Evolutionary conservation across 1,284 basidiomycete genomes (phyloP).

Genomic region (Tilletia indica): DNA sequence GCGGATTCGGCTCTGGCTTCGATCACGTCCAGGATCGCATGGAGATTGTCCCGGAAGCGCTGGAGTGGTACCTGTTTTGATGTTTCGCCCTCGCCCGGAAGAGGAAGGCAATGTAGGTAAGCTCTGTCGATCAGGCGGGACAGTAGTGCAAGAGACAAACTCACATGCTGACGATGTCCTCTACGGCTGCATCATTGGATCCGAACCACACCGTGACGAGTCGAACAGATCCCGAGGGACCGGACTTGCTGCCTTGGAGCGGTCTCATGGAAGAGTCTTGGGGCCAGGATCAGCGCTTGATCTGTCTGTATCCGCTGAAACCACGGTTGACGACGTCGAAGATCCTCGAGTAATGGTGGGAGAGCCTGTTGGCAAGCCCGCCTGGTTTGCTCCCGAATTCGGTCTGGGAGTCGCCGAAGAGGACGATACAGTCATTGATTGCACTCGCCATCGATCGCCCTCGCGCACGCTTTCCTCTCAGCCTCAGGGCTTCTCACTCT

Average conservation of each 20-base stretch:
- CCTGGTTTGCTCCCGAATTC: constrained; percentile 11
- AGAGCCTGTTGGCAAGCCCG: constrained; percentile 1
- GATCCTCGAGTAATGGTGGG: constrained; percentile 4
- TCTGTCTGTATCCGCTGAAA: constrained; percentile 14
- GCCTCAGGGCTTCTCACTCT: too few relatives aligned
- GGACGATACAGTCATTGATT: constrained; percentile 1
- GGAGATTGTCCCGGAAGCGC: constrained; percentile 4
- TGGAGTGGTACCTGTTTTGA: constrained; percentile 2
- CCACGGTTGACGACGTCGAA: constrained; percentile 14
- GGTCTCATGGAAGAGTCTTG: background rate
- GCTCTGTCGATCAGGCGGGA: background rate
- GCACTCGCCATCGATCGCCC: background rate
- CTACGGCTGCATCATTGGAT: constrained; percentile 8
- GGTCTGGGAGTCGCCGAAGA: constrained; percentile 14
- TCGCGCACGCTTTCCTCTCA: too few relatives aligned
- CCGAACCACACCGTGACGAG: constrained; percentile 13
- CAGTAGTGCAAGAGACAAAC: background rate
- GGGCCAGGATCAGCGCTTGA: constrained; percentile 1
- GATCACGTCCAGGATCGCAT: background rate
- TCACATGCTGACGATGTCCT: constrained; percentile 11
- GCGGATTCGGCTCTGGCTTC: background rate
- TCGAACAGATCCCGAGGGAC: background rate
- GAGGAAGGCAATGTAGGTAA: background rate
- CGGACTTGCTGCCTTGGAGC: background rate
- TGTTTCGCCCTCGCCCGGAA: background rate